phyloP scores from a whole-genome alignment of 805 yeast species.

The Lachancea fermentati region DNA sequence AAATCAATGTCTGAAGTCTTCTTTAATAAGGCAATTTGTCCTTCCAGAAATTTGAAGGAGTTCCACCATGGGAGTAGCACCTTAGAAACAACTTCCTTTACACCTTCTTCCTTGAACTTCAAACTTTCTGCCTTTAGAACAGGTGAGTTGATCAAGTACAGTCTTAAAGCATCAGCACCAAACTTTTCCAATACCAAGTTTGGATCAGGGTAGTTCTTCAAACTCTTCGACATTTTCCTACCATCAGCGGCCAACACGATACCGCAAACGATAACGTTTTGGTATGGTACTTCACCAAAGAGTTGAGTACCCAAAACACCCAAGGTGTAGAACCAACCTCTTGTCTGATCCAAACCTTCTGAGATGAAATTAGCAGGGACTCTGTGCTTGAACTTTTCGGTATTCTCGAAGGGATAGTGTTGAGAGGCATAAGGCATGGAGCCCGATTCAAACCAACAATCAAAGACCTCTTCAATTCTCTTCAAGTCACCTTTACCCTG shows the following conservation, averaged over 20 bases:
- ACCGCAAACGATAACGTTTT: constrained; percentile 94
- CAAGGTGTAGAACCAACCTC: constrained; percentile 99
- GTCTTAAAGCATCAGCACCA: constrained; percentile 97
- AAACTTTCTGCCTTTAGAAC: constrained; percentile 94
- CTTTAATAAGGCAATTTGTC: constrained; percentile 78
- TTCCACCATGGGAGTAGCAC: constrained; percentile 99
- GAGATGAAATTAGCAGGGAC: constrained; percentile 98
- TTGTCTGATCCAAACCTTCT: constrained; percentile 98
- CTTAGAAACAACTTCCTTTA: constrained; percentile 92
- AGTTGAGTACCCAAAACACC: constrained; percentile 93
- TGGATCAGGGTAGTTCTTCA: constrained; percentile 98
- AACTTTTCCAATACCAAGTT: constrained; percentile 69
- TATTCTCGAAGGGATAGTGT: constrained; percentile 92
- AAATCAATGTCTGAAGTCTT: constrained; percentile 69
- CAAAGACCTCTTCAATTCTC: constrained; percentile 96
- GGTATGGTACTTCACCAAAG: constrained; percentile 86
- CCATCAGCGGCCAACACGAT: constrained; percentile 97
- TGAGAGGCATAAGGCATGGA: constrained; percentile 97
- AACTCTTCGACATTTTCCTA: constrained; percentile 97
- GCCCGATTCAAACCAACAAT: constrained; percentile 99
- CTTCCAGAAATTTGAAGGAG: constrained; percentile 93
- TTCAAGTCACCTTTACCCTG: constrained; percentile 80
- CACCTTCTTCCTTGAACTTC: constrained; percentile 98
- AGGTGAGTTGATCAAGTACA: constrained; percentile 95
- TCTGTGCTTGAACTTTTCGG: constrained; percentile 59